These are phyloP conservation scores for Zygosaccharomyces bailii DNA, from an alignment of 805 yeast species.

Conservation along the genomic window DNA sequence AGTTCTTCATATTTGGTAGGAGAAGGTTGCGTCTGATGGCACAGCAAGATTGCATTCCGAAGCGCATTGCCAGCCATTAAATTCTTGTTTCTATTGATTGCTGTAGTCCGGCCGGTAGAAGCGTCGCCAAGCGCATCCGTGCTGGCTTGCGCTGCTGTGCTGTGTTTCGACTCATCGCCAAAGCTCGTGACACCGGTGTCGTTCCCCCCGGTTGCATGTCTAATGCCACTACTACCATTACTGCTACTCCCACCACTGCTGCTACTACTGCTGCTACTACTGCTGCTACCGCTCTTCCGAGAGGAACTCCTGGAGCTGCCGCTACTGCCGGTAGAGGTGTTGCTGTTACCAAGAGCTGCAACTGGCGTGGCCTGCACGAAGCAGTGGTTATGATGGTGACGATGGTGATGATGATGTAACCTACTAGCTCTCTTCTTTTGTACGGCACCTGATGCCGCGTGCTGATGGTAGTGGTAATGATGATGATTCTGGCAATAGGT, in stretches of 20 bases:
- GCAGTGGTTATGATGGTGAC: slow-evolving; percentile 11
- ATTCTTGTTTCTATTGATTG: background rate
- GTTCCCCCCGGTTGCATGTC: background rate
- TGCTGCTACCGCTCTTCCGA: slow-evolving; percentile 1
- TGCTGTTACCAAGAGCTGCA: background rate
- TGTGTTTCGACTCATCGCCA: slow-evolving; percentile 2
- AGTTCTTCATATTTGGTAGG: slow-evolving; percentile 18
- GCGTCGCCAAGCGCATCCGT: background rate
- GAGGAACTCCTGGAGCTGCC: background rate
- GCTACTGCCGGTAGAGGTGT: slow-evolving; percentile 1
- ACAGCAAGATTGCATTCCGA: slow-evolving; percentile 20
- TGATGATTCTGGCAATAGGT: slow-evolving; percentile 15
- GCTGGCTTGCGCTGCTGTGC: background rate
- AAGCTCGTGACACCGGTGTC: slow-evolving; percentile 7
- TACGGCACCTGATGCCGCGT: slow-evolving; percentile 1
- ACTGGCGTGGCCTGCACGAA: slow-evolving; percentile 3
- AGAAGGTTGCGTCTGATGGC: slow-evolving; percentile 18
- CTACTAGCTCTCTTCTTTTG: slow-evolving; percentile 3
- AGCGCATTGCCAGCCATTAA: slow-evolving; percentile 4
- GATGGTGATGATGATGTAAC: slow-evolving; percentile 3
- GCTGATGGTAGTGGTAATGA: slow-evolving; percentile 16
- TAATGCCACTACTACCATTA: background rate
- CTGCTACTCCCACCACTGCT: background rate
- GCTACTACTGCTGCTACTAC: background rate
- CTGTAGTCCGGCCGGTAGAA: background rate